Evolutionary conservation across 2,329 filamentous ascomycete species (phyloP).

Genomic region (Fusarium secorum): DNA sequence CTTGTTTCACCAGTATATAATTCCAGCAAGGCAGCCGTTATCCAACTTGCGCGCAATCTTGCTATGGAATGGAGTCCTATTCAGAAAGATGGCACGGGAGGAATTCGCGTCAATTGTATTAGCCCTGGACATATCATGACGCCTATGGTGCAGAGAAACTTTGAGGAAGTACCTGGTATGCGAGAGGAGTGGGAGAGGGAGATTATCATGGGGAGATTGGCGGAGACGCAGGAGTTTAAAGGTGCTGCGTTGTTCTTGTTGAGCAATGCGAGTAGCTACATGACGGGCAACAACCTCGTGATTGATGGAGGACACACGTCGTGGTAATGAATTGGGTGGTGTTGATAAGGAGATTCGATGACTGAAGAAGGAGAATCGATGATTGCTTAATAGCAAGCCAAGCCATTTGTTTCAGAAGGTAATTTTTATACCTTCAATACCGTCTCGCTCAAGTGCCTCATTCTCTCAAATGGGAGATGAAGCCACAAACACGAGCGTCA

Average conservation of each 20-base stretch:
- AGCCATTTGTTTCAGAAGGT: neutral
- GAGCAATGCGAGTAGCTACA: conserved; percentile 74
- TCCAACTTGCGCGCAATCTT: conserved; percentile 75
- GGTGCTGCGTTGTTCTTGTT: conserved; percentile 77
- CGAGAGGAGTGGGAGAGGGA: conserved; percentile 76
- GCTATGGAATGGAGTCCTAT: conserved; percentile 69
- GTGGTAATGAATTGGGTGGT: conserved; percentile 51
- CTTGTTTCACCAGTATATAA: conserved; percentile 73
- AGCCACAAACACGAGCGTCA: no score
- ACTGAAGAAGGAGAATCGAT: neutral
- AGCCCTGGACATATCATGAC: conserved; percentile 83
- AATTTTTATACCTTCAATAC: rapidly evolving
- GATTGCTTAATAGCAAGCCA: neutral
- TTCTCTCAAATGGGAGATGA: neutral
- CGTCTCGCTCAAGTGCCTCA: neutral
- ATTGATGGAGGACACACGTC: conserved; percentile 75
- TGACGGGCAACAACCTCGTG: conserved; percentile 76
- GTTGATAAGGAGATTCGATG: neutral
- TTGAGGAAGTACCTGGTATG: conserved; percentile 76
- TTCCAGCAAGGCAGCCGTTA: conserved; percentile 77
- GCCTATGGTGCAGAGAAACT: conserved; percentile 83
- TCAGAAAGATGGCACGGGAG: conserved; percentile 58
- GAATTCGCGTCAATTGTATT: conserved; percentile 82
- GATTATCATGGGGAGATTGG: conserved; percentile 82
- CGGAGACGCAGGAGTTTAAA: conserved; percentile 73